Percentiles rank a stretch among this genome's conserved stretches.
phyloP scores from a whole-genome alignment of 225 moss, liverwort and hornwort genomes.

The Anthoceros angustus region DNA sequence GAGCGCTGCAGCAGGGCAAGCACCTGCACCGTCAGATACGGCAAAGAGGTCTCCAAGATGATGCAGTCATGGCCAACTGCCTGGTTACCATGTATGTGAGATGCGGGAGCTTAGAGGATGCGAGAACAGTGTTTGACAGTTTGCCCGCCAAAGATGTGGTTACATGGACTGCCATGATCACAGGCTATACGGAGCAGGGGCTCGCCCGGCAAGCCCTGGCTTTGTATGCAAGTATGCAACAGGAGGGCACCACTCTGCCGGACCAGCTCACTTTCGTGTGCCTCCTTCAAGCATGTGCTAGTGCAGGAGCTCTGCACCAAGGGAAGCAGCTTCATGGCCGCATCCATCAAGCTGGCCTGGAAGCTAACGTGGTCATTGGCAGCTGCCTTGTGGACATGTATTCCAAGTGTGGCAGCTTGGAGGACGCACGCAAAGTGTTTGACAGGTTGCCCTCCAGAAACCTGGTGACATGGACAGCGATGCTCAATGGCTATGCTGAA shows the following conservation, averaged over 20 bases:
- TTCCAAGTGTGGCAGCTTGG: background rate
- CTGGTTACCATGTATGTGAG: background rate
- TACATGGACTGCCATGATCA: constrained; percentile 2
- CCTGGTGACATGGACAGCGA: background rate
- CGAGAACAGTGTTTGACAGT: background rate
- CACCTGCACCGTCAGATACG: background rate
- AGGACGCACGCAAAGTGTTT: background rate
- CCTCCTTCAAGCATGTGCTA: background rate
- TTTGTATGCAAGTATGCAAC: background rate
- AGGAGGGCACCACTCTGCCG: background rate
- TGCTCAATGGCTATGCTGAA: background rate
- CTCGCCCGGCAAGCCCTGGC: background rate
- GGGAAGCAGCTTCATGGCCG: constrained; percentile 1
- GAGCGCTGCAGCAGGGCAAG: background rate
- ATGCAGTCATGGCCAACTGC: background rate
- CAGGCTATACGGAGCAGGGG: background rate
- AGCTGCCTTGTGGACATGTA: constrained; percentile 5
- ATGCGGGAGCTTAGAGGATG: background rate
- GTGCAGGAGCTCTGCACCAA: background rate
- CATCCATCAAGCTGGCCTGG: background rate
- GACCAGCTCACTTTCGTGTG: background rate
- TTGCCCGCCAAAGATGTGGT: background rate
- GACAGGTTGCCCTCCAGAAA: background rate
- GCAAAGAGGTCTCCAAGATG: background rate
- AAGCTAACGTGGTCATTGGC: background rate